A percentile compares a stretch with the other conserved stretches of the same genome.
Conservation (phyloP, 345 rosid species). For the Populus nigra region DNA sequence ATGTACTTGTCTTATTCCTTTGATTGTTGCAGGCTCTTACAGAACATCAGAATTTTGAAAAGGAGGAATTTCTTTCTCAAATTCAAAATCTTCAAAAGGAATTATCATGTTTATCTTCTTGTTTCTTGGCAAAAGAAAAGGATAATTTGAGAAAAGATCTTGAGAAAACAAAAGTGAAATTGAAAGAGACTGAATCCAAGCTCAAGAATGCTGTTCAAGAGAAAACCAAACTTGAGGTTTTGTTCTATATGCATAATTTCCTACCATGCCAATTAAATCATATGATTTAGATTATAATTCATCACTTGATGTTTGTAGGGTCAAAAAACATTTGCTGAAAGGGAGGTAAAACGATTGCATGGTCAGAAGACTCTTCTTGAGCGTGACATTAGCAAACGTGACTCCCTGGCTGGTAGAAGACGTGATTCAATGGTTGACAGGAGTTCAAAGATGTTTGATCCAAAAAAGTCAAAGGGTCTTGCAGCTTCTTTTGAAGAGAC, state of each 20-base stretch:
- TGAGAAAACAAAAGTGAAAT: constrained; percentile 72
- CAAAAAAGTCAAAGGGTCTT: constrained; percentile 38
- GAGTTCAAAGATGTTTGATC: constrained; percentile 45
- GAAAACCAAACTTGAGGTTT: constrained; percentile 96
- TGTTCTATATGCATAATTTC: constrained; percentile 1
- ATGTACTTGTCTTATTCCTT: constrained; percentile 1
- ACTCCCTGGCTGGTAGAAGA: constrained; percentile 71
- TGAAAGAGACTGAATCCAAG: constrained; percentile 81
- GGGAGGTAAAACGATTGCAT: constrained; percentile 65
- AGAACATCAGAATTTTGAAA: constrained; percentile 55
- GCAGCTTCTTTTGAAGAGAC: constrained; percentile 38
- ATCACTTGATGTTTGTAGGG: constrained; percentile 44
- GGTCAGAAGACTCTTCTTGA: constrained; percentile 78
- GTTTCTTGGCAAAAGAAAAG: constrained; percentile 70
- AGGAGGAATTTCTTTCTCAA: constrained; percentile 46
- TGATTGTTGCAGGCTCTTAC: constrained; percentile 46
- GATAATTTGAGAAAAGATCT: constrained; percentile 76
- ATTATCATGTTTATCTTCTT: constrained; percentile 51
- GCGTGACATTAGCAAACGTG: constrained; percentile 80
- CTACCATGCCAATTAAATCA: neutral
- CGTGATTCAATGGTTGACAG: constrained; percentile 60
- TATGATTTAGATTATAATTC: neutral
- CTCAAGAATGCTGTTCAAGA: constrained; percentile 83
- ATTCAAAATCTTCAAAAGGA: constrained; percentile 75
- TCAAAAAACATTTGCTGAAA: constrained; percentile 79